Evolutionary conservation across 257 asterid genomes (phyloP).

Genomic region (Avicennia marina): DNA sequence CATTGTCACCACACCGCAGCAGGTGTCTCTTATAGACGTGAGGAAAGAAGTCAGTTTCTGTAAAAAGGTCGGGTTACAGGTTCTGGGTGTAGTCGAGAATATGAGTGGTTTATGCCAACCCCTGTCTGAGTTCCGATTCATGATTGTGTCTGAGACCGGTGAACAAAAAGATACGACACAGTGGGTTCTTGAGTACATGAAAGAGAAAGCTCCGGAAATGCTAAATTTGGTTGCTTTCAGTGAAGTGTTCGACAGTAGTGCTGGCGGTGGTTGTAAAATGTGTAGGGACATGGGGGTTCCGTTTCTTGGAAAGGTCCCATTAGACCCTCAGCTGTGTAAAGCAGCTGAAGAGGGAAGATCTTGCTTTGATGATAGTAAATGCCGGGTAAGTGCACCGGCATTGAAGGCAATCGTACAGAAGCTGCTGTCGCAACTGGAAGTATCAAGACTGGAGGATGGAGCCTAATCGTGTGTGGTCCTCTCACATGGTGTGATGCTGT

Average conservation of each 20-base stretch:
- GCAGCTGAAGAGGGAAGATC: constrained; percentile 96
- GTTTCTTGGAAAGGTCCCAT: constrained; percentile 80
- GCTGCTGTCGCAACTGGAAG: constrained; percentile 37
- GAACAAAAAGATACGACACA: constrained; percentile 62
- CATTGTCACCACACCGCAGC: constrained; percentile 90
- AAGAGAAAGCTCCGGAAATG: constrained; percentile 68
- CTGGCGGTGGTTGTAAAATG: constrained; percentile 89
- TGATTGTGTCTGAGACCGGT: constrained; percentile 35
- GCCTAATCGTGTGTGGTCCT: too few relatives aligned
- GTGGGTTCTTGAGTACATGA: constrained; percentile 41
- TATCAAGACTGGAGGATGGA: constrained; percentile 19
- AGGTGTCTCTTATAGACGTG: constrained; percentile 83
- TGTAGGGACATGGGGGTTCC: constrained; percentile 77
- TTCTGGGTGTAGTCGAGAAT: constrained; percentile 91
- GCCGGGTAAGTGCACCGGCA: constrained; percentile 58
- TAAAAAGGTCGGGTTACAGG: constrained; percentile 64
- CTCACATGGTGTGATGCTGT: too few relatives aligned
- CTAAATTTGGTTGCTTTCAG: constrained; percentile 45
- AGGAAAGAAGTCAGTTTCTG: constrained; percentile 91
- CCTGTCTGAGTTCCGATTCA: constrained; percentile 49
- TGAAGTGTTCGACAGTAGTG: constrained; percentile 80
- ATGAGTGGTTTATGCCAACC: constrained; percentile 85
- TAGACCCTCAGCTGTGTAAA: constrained; percentile 85
- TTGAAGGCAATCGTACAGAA: constrained; percentile 52
- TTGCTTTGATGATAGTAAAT: constrained; percentile 60